Base-by-base conservation (phyloP, 2,329 filamentous ascomycete genomes). In the Mariannaea elegans region DNA sequence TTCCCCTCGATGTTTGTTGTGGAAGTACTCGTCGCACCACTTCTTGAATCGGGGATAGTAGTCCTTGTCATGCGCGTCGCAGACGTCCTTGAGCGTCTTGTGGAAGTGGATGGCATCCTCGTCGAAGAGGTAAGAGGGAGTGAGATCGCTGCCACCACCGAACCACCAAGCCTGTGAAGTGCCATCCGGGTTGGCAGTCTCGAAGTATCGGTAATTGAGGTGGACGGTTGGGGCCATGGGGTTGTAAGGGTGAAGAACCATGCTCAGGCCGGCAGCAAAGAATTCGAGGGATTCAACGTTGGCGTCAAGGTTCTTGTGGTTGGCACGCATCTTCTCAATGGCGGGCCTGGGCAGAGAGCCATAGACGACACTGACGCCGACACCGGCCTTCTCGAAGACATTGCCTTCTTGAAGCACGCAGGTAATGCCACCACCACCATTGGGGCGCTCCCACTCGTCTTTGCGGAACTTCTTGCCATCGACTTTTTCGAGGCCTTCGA, bases 1-100 rank as follows among this genome's bases (percentile, higher is more conserved):
- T 80, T 99, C 95, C 59, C 87, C 86, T 45, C 95, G 88, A 80
- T 99, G 95, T 75, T 94, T 94, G 77, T 97, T 91, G 81, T 85
- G 90, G 79, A 99, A 99, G 81, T 99, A 99, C 71, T 96, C 88
- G 76, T 99, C 95, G 76, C 95, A 99, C 95, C 95, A 99, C 74
- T 91, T 90, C 82, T 99, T 99, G 85, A 98, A 99, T 52, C 89
- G 88, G 12, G 93, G 89, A 76, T 96, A 99, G 82, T 97, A 99
- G 34, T 83, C 85, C 75, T 91, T 92, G 80, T 97, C 92, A 76
- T 99, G 95, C 67, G 90, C 89, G 77, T 99, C 95, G 79, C 95
- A 99, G 16, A 91, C 90, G 44, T 93, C 88, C 79, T 97, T 98
- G 72, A 99, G 90, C 2, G 91, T 93, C 76, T 88, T 88, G 83